Percentiles rank a stretch among this genome's conserved stretches.
Evolutionary conservation across 2,329 filamentous ascomycete genomes (phyloP).

Genomic region (Conoideocrella luteorostrata): DNA sequence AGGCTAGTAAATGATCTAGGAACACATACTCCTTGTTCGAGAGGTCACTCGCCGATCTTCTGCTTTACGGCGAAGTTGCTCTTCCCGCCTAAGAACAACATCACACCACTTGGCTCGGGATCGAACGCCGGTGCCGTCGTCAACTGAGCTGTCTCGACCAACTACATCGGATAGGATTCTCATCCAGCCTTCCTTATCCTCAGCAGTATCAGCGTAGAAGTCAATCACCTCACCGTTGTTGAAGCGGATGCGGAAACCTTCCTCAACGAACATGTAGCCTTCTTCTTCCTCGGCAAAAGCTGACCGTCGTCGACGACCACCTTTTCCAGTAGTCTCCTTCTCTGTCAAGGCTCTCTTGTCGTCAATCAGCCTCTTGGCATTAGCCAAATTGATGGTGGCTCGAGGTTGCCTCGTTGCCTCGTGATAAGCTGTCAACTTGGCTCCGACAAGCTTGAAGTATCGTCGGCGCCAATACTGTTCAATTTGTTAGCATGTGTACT

Average conservation of each 20-base stretch:
- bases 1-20: not conserved
- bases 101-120: slow-evolving; percentile 60
- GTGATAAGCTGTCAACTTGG: slow-evolving; percentile 91
- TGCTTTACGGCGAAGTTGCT: slow-evolving; percentile 48
- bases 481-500: slow-evolving; percentile 30
- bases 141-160: slow-evolving; percentile 45
- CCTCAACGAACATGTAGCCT: slow-evolving; percentile 99
- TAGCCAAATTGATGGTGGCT: slow-evolving; percentile 92
- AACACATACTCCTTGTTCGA: slow-evolving; percentile 52
- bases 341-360: slow-evolving; percentile 79
- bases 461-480: slow-evolving; percentile 89
- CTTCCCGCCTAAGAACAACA: slow-evolving; percentile 58
- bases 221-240: slow-evolving; percentile 98
- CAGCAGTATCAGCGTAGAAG: slow-evolving; percentile 87
- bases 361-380: slow-evolving; percentile 88
- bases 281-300: slow-evolving; percentile 98
- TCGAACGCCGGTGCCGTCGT: slow-evolving; percentile 34
- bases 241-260: slow-evolving; percentile 97
- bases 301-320: slow-evolving; percentile 78
- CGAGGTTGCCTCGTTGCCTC: slow-evolving; percentile 92
- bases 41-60: slow-evolving; percentile 48
- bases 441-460: slow-evolving; percentile 89
- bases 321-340: slow-evolving; percentile 71
- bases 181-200: slow-evolving; percentile 94
- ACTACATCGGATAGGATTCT: slow-evolving; percentile 70